phyloP scores from a whole-genome alignment of 345 rosid genomes.

The Dipteronia sinensis region DNA sequence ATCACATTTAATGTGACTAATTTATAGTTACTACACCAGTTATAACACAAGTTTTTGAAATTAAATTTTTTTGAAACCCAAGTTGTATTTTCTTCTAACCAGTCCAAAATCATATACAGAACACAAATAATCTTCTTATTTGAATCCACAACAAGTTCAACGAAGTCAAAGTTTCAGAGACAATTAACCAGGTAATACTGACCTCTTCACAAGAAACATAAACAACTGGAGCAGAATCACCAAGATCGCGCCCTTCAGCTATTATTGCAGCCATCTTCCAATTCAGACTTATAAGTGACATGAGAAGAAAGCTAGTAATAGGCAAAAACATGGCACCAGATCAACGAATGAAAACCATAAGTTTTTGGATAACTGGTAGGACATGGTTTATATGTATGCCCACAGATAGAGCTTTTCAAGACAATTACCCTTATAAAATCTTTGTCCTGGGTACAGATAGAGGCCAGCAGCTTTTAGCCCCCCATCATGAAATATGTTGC shows the following conservation, averaged over 20 bases:
- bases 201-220: conserved; percentile 98
- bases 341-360: neutral
- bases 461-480: no score
- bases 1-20: no score
- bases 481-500: no score
- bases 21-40: no score
- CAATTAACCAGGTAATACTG: conserved; percentile 17
- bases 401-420: neutral
- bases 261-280: conserved; percentile 76
- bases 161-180: no score
- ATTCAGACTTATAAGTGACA: conserved; percentile 23
- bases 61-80: no score
- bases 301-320: conserved; percentile 24
- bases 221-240: conserved; percentile 65
- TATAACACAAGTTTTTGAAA: no score
- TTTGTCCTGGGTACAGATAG: no score
- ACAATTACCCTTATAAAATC: neutral
- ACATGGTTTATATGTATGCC: neutral
- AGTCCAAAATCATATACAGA: no score
- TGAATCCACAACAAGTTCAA: no score
- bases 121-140: no score
- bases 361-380: neutral
- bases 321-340: neutral
- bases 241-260: conserved; percentile 56
- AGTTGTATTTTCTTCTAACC: no score